These are phyloP conservation scores for Neonectria sp. DNA, from an alignment of 2,329 filamentous ascomycete species.

Conservation along the genomic window DNA sequence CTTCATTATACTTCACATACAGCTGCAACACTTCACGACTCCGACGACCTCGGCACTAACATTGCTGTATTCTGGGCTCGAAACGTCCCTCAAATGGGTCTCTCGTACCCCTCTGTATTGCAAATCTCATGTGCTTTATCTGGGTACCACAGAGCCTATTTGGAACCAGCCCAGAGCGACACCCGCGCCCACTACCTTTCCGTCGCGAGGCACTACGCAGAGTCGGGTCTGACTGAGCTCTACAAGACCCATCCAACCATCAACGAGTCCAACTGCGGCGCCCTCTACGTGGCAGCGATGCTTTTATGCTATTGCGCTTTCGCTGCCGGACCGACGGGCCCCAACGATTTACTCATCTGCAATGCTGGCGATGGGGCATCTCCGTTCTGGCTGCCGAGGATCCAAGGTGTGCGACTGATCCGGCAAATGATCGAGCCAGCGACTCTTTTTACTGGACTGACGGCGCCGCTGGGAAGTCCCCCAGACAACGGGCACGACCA, in stretches of 20 bases:
- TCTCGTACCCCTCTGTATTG: slow-evolving; percentile 49
- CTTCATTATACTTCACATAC: slow-evolving; percentile 48
- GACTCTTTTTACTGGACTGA: slow-evolving; percentile 46
- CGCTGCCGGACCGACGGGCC: slow-evolving; percentile 48
- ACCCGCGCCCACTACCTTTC: slow-evolving; percentile 33
- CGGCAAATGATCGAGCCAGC: slow-evolving; percentile 45
- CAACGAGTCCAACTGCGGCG: slow-evolving; percentile 48
- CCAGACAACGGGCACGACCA: slow-evolving; percentile 30
- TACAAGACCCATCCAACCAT: slow-evolving; percentile 42
- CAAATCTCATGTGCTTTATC: slow-evolving; percentile 48
- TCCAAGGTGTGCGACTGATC: slow-evolving; percentile 46
- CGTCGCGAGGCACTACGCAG: slow-evolving; percentile 45
- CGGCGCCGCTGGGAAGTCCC: slow-evolving; percentile 39
- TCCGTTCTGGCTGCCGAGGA: slow-evolving; percentile 45
- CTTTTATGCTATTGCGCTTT: slow-evolving; percentile 51
- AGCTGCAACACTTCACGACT: slow-evolving; percentile 41
- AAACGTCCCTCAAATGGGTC: slow-evolving; percentile 48
- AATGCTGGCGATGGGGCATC: slow-evolving; percentile 39
- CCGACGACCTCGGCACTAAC: slow-evolving; percentile 32
- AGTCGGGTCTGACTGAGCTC: slow-evolving; percentile 45
- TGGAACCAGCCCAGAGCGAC: slow-evolving; percentile 39
- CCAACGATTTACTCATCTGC: slow-evolving; percentile 50
- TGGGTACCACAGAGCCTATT: slow-evolving; percentile 46
- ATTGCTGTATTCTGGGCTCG: slow-evolving; percentile 47
- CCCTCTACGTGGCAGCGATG: slow-evolving; percentile 47